Base-by-base conservation (phyloP, 2,329 filamentous ascomycete species). In the Teratosphaeria nubilosa region DNA sequence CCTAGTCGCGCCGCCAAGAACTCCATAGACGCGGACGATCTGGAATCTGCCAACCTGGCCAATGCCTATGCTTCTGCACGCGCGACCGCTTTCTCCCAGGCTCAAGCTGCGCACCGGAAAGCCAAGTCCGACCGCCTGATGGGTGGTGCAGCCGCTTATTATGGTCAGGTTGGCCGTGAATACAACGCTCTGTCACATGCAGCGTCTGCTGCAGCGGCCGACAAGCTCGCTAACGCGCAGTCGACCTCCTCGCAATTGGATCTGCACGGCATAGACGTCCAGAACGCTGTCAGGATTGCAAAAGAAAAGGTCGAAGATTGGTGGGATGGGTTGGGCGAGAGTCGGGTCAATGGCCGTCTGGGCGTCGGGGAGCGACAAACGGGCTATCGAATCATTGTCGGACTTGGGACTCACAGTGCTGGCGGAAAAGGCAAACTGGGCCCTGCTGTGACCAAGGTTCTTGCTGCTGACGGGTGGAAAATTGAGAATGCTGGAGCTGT, bases 391-490 rank as follows among this genome's bases (percentile, higher is more conserved):
- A 85, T 97, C 60, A 82, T 97, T 56, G 95, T 91, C 2, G 92
- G 92, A 0, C 70, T 86, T 14, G 92, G 92, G 1, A 80, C 80
- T 56, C 92, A 97, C 73, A 94, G 85, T 66, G 80, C 84, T 53
- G 85, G 87, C 56, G 90, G 91, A 0, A 86, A 82, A 57, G 89
- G 87, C 1, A 85, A 84, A 64, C 72, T 97, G 59, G 86, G 91
- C 5, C 86, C 87, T 58, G 87, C 88, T 16, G 91, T 97, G n/a
- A 85, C 82, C 53, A 86, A 84, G 67, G 86, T 85, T 68, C 76
- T 97, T 50, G 79, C 85, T 45, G 80, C 82, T 51, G 88, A 92
- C 60, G 91, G 91, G 0, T 97, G 92, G 92, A 90, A 83, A 69
- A 77, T 94, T 34, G 83, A 90, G 69, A 80, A 87, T 51, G 80